Conservation (phyloP, 345 rosid species). For the Lepidium didymum region DNA sequence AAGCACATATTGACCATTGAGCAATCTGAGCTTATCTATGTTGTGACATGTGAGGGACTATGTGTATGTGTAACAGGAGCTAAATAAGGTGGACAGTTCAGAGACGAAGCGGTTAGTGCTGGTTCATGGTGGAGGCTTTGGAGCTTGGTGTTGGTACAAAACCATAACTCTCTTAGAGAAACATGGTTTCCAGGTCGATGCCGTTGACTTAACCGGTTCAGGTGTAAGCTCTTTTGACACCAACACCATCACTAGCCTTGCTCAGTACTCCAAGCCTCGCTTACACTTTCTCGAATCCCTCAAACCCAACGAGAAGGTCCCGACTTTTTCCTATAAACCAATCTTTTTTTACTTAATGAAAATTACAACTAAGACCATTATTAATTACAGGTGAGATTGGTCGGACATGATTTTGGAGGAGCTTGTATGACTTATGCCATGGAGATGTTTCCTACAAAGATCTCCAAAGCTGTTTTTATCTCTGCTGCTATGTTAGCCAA, state of each 20-base stretch:
- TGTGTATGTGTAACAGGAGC: constrained; percentile 19
- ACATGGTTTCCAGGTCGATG: constrained; percentile 52
- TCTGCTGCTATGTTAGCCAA: constrained; percentile 83
- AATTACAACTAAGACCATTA: neutral
- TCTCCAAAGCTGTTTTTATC: constrained; percentile 74
- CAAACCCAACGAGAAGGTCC: constrained; percentile 72
- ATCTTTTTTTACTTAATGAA: neutral
- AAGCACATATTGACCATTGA: neutral
- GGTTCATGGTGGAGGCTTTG: constrained; percentile 91
- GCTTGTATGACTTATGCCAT: constrained; percentile 79
- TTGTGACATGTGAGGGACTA: neutral
- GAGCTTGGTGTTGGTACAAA: constrained; percentile 91
- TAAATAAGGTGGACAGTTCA: constrained; percentile 31
- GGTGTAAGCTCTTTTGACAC: constrained; percentile 48
- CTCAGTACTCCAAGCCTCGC: constrained; percentile 83
- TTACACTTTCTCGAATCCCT: constrained; percentile 69
- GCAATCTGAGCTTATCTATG: neutral
- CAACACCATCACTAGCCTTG: constrained; percentile 58
- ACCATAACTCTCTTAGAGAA: constrained; percentile 56
- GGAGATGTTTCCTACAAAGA: constrained; percentile 77
- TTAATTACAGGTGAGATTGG: constrained; percentile 63
- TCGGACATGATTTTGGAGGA: constrained; percentile 97
- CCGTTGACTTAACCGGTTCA: constrained; percentile 58
- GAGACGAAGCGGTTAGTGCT: constrained; percentile 55
- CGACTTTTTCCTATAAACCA: neutral